phyloP scores from a whole-genome alignment of 495 filamentous ascomycete species.

The Extremus antarcticus region DNA sequence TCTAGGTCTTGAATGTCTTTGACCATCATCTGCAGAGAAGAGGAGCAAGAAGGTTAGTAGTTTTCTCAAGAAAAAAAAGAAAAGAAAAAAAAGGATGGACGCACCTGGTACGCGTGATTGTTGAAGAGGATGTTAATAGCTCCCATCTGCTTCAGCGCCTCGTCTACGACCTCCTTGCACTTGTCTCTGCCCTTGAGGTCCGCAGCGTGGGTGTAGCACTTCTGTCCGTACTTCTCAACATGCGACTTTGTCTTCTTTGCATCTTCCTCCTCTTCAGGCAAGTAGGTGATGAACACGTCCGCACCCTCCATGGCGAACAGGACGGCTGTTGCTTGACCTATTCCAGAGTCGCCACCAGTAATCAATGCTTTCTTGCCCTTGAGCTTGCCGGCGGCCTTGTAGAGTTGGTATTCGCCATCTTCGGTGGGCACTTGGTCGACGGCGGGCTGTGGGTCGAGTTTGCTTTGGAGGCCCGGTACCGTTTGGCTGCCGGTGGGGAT shows the following conservation, averaged over 20 bases:
- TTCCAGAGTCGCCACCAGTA: slow-evolving; percentile 18
- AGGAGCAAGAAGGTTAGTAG: no score
- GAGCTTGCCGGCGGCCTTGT: slow-evolving; percentile 21
- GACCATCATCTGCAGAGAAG: no score
- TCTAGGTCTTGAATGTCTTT: slow-evolving; percentile 59
- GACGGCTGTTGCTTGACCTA: slow-evolving; percentile 32
- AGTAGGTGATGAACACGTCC: slow-evolving; percentile 38
- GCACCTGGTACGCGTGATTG: slow-evolving; percentile 50
- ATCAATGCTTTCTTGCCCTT: slow-evolving; percentile 20
- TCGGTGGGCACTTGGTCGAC: slow-evolving; percentile 59
- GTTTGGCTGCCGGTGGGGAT: slow-evolving; percentile 57
- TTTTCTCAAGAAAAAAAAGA: no score
- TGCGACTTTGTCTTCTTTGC: slow-evolving; percentile 15
- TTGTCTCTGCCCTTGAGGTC: slow-evolving; percentile 15
- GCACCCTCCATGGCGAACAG: slow-evolving; percentile 18
- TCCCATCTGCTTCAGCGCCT: slow-evolving; percentile 15
- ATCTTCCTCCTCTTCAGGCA: slow-evolving; percentile 27
- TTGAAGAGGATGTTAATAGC: slow-evolving; percentile 20
- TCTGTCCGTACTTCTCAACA: slow-evolving; percentile 18
- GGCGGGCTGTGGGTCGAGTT: slow-evolving; percentile 53
- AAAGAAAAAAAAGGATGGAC: no score
- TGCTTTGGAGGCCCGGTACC: slow-evolving; percentile 55
- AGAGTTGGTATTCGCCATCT: slow-evolving; percentile 48
- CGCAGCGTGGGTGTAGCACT: slow-evolving; percentile 6
- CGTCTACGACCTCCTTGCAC: slow-evolving; percentile 17